Percentiles rank a stretch among this genome's conserved stretches.
phyloP scores from a whole-genome alignment of 352 stramenopile species.

The Globisporangium rhizosaccharum region DNA sequence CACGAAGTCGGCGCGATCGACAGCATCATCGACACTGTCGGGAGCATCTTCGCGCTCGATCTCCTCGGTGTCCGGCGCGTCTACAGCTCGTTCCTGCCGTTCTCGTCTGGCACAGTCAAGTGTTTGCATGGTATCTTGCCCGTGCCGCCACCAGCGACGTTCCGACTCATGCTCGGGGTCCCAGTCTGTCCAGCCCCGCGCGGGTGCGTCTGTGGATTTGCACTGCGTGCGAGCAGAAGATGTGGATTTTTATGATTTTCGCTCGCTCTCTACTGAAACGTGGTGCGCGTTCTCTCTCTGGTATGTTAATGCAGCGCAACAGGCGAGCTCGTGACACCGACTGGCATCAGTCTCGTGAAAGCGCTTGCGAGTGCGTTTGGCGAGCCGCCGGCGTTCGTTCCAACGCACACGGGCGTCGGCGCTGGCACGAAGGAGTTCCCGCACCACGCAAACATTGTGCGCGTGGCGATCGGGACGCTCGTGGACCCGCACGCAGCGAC shows the following conservation, averaged over 20 bases:
- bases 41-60: constrained; percentile 91
- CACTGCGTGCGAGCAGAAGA: not conserved
- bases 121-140: constrained; percentile 95
- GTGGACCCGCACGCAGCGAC: constrained; percentile 20
- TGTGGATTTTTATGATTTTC: not conserved
- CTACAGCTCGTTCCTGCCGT: constrained; percentile 76
- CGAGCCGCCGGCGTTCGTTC: constrained; percentile 70
- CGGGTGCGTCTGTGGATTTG: constrained; percentile 26
- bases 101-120: constrained; percentile 91
- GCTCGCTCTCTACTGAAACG: not conserved
- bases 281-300: not conserved
- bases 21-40: constrained; percentile 96
- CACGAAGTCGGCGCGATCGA: constrained; percentile 97
- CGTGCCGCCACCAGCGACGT: constrained; percentile 92
- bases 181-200: constrained; percentile 89
- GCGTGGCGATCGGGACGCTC: constrained; percentile 74
- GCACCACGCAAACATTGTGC: constrained; percentile 88
- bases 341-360: constrained; percentile 92
- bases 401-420: too few species aligned
- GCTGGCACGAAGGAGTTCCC: constrained; percentile 90
- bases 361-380: constrained; percentile 72
- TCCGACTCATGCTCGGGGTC: constrained; percentile 92
- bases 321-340: constrained; percentile 95
- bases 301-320: constrained; percentile 31
- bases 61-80: constrained; percentile 88